Conservation (phyloP, 495 filamentous ascomycete genomes). For the Penicillium riverlandense region DNA sequence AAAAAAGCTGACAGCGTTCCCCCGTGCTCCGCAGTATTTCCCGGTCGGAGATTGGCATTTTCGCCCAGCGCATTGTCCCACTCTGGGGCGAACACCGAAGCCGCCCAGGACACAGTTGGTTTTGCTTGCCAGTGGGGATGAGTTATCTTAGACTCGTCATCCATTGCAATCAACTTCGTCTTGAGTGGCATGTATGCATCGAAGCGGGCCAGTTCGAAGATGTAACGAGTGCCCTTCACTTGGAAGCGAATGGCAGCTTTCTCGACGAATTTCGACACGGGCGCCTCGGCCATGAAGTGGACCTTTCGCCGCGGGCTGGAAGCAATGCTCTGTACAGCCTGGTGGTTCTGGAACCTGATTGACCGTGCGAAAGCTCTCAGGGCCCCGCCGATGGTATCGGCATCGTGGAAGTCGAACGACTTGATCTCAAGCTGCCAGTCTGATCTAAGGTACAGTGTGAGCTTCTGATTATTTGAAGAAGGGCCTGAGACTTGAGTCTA, state of each 20-base stretch:
- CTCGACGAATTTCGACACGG: constrained; percentile 31
- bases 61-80: constrained; percentile 42
- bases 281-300: constrained; percentile 10
- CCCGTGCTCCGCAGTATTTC: constrained; percentile 31
- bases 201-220: constrained; percentile 50
- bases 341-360: constrained; percentile 11
- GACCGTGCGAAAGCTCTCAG: constrained; percentile 19
- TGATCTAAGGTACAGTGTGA: constrained; percentile 14
- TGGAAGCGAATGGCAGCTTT: constrained; percentile 44
- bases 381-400: constrained; percentile 13
- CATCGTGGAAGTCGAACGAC: constrained; percentile 21
- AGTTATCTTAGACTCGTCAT: too few species aligned
- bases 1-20: constrained; percentile 41
- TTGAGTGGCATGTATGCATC: constrained; percentile 35
- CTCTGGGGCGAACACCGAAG: constrained; percentile 38
- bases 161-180: neutral
- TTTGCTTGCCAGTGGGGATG: neutral
- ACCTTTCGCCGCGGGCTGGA: constrained; percentile 18
- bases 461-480: neutral
- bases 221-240: constrained; percentile 40
- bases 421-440: constrained; percentile 37
- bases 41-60: constrained; percentile 22
- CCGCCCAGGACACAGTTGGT: constrained; percentile 28
- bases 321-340: constrained; percentile 10
- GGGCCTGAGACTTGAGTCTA: constrained; percentile 1